Evolutionary conservation across 805 yeast species (phyloP), one percentile per base, ranked within the genome.

Genomic region (Wickerhamiella kazuoi): DNA sequence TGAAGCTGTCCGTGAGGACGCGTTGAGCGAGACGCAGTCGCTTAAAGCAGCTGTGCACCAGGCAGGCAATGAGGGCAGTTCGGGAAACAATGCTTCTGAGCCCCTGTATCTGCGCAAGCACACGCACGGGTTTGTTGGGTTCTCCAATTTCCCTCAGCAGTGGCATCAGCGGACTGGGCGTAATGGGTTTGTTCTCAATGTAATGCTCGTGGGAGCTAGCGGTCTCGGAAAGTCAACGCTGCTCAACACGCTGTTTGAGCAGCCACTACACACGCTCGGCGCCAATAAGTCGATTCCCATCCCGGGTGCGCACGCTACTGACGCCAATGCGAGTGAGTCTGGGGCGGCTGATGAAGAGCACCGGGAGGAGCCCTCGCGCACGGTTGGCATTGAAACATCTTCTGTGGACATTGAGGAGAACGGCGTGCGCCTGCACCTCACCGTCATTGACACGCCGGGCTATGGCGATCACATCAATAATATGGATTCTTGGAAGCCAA

Each of bases 111-210:
- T 82, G 52, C 76, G 78, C 50, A 76, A 93, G 51, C 83, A 83
- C 56, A 72, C 87, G 50, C 80, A 77, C 50, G 87, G 93, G 3
- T 86, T 79, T 56, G 98, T 90, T 41, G 98, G 98, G 4, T 90
- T 90, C 63, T 94, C 96, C 49, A 90, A 86, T 62, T 69, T 90
- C 54, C 98, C 98, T 43, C 90, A 86, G 56, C 98, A 90, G 65
- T 90, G 96, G 95, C 97, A 90, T 64, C 76, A 94, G 62, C 83
- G 80, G 61, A 78, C 94, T 2, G 73, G 83, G 45, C 77, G 79
- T 60, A 72, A 81, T 54, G 98, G 98, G 13, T 90, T 90, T 68
- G 72, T 68, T 51, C 72, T 90, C 56, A 90, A 90, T 57, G 57
- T 90, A 44, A 72, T 90, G 73, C 83, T 82, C 42, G 93, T 86